Evolutionary conservation across 1,139 yeast species (phyloP).

Genomic region (Groenewaldozyma sp.): DNA sequence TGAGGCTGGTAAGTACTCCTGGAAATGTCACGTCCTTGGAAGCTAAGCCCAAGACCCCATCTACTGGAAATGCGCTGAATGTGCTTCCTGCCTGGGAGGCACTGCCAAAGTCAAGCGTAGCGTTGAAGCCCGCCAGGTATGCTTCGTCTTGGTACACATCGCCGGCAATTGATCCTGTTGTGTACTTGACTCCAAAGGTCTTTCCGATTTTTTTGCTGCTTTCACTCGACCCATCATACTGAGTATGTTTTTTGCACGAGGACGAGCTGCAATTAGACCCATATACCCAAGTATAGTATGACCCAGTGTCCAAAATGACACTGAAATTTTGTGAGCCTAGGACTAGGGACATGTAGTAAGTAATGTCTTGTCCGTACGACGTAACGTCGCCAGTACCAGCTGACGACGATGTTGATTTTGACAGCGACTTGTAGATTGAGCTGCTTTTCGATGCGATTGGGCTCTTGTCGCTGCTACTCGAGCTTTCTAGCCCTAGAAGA

Average conservation of each 20-base stretch:
- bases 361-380: constrained; percentile 25
- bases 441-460: too few relatives aligned
- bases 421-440: not conserved
- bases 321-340: constrained; percentile 35
- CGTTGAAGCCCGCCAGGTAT: constrained; percentile 35
- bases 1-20: constrained; percentile 34
- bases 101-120: constrained; percentile 43
- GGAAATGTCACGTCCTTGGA: constrained; percentile 29
- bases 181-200: constrained; percentile 42
- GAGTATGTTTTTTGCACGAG: constrained; percentile 34
- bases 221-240: constrained; percentile 8
- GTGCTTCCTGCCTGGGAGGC: constrained; percentile 46
- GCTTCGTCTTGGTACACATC: constrained; percentile 34
- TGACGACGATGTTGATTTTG: not conserved
- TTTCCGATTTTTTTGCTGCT: constrained; percentile 11
- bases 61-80: constrained; percentile 44
- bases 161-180: constrained; percentile 50
- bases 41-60: constrained; percentile 57
- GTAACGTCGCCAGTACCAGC: constrained; percentile 16
- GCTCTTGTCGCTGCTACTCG: too few relatives aligned
- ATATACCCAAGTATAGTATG: constrained; percentile 57
- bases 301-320: constrained; percentile 55
- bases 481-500: too few relatives aligned
- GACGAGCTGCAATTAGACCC: constrained; percentile 40
- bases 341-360: constrained; percentile 23